Percentiles rank a stretch among this genome's conserved stretches.
These are phyloP conservation scores for Phialemoniopsis sp. DNA, from an alignment of 2,329 filamentous ascomycete species.

Conservation along the genomic window DNA sequence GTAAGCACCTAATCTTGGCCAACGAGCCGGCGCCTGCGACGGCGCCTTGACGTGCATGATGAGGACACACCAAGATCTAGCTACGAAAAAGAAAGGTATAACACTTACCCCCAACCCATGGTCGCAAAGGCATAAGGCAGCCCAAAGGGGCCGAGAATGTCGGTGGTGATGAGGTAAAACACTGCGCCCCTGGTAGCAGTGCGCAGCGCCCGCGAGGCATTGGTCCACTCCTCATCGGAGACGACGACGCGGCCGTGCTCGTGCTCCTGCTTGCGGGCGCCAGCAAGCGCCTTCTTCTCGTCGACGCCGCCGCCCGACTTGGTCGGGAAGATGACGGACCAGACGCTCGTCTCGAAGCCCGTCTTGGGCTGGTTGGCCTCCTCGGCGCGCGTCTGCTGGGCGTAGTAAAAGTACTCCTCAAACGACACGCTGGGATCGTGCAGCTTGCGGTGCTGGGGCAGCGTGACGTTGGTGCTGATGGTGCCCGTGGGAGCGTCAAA, in stretches of 20 bases:
- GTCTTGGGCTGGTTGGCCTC: conserved; percentile 17
- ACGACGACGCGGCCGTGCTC: conserved; percentile 13
- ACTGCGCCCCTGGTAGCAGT: conserved; percentile 40
- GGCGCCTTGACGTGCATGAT: background rate
- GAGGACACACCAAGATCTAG: too few species aligned
- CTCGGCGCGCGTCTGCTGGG: conserved; percentile 22
- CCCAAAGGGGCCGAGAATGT: conserved; percentile 38
- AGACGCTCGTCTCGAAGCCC: conserved; percentile 10
- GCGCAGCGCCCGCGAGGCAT: conserved; percentile 37
- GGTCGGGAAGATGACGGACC: conserved; percentile 13
- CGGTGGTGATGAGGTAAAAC: conserved; percentile 46
- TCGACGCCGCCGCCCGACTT: conserved; percentile 11
- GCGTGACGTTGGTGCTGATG: background rate
- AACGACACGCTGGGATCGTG: conserved; percentile 23
- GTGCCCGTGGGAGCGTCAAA: background rate
- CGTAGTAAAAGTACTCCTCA: conserved; percentile 29
- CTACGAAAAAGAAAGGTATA: background rate
- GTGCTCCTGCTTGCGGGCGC: background rate
- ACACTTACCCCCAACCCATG: conserved; percentile 17
- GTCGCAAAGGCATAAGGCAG: conserved; percentile 24
- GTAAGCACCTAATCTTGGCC: background rate
- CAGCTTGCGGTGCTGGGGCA: conserved; percentile 9
- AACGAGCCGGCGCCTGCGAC: too few species aligned
- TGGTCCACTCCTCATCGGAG: conserved; percentile 38
- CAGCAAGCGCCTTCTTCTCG: background rate